Percentiles rank a stretch among this genome's conserved stretches.
Conservation (phyloP, 2,329 filamentous ascomycete genomes). For the Sphaerulina vaccinii region DNA sequence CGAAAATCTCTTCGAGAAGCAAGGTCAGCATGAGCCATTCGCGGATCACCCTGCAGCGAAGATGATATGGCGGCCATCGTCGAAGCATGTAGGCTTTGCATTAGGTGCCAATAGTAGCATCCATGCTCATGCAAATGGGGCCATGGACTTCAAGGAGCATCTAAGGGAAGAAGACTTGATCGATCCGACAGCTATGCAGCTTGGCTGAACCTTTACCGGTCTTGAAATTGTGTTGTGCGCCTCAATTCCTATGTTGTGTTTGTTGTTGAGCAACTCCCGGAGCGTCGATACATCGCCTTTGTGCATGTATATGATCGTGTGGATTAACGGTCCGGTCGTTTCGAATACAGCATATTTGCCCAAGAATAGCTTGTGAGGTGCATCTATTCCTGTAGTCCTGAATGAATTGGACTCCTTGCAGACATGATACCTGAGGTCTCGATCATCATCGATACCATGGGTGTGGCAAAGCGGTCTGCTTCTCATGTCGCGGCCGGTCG, state of each 20-base stretch:
- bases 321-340: neutral
- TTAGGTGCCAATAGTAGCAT: neutral
- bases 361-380: neutral
- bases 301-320: no score
- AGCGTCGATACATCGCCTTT: no score
- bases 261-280: no score
- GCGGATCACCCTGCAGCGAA: slow-evolving; percentile 54
- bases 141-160: slow-evolving; percentile 9
- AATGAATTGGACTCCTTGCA: neutral
- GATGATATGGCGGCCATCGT: slow-evolving; percentile 41
- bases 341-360: neutral
- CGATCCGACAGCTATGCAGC: slow-evolving; percentile 21
- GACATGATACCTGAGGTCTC: slow-evolving; percentile 5
- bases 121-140: slow-evolving; percentile 1
- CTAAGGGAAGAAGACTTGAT: slow-evolving; percentile 9
- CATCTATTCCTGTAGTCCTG: slow-evolving; percentile 1
- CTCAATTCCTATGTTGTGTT: no score
- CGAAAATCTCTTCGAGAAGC: slow-evolving; percentile 58
- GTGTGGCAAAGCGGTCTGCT: slow-evolving; percentile 2
- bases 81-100: slow-evolving; percentile 6
- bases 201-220: neutral
- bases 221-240: neutral
- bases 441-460: neutral
- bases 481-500: slow-evolving; percentile 14
- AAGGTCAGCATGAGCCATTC: slow-evolving; percentile 52